Evolutionary conservation across 2,329 filamentous ascomycete genomes (phyloP).

Genomic region (Hysterium pulicare): DNA sequence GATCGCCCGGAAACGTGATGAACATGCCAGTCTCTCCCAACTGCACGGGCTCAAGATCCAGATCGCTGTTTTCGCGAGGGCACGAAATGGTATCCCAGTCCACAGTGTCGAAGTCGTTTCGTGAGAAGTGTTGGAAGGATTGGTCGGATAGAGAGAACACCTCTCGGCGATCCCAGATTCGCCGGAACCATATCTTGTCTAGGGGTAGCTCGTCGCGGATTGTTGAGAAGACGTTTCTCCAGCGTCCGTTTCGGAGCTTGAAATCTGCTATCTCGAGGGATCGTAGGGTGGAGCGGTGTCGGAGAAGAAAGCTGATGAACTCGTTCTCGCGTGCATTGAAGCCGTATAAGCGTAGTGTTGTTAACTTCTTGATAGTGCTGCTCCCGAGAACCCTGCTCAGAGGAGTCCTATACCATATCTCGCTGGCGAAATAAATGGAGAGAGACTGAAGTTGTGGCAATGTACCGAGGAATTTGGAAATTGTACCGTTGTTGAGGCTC

Average conservation of each 20-base stretch:
- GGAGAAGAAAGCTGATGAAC: slow-evolving; percentile 3
- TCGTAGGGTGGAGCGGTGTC: slow-evolving; percentile 1
- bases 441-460: slow-evolving; percentile 5
- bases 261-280: slow-evolving; percentile 8
- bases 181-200: slow-evolving; percentile 1
- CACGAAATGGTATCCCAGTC: slow-evolving; percentile 5
- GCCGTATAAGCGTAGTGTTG: slow-evolving; percentile 6
- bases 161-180: slow-evolving; percentile 7
- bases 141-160: slow-evolving; percentile 5
- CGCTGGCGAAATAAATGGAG: slow-evolving; percentile 8
- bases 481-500: slow-evolving; percentile 2
- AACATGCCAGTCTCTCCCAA: slow-evolving; percentile 6
- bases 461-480: slow-evolving; percentile 2
- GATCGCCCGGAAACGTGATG: slow-evolving; percentile 9
- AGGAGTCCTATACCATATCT: slow-evolving; percentile 10
- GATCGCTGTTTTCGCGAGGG: slow-evolving; percentile 2
- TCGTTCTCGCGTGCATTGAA: slow-evolving; percentile 7
- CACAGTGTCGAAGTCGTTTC: slow-evolving; percentile 2
- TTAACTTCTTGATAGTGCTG: neutral
- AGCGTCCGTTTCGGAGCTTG: slow-evolving; percentile 7
- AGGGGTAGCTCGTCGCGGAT: neutral
- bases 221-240: slow-evolving; percentile 4
- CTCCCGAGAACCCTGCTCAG: slow-evolving; percentile 3
- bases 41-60: slow-evolving; percentile 7
- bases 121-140: neutral